Base-by-base conservation (phyloP, 1,139 yeast genomes). In the Lodderomyces margitis region DNA sequence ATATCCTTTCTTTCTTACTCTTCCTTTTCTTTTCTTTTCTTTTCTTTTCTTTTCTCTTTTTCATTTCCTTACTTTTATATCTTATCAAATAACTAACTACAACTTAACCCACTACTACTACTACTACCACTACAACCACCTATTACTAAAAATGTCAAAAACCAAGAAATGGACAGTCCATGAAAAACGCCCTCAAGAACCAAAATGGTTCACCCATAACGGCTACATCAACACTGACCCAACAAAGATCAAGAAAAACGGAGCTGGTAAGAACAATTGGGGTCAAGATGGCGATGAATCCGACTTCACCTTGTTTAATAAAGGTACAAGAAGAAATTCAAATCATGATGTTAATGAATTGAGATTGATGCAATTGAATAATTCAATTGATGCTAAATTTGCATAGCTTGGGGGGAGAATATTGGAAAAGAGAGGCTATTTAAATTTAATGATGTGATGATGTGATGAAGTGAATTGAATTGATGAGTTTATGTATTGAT, bases 241-340 rank as follows among this genome's bases (percentile, higher is more conserved):
- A 44, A 82, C 80, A 58, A 78, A 81, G 58, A 75, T 85, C 44
- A 88, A 88, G 78, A 88, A 87, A 65, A 74, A 75, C 46, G 97
- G 97, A 43, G 87, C 86, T 37, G 97, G 97, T 41, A 81, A 80
- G 55, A 80, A 78, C 47, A 83, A 83, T 54, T 83, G 89, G 89
- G 91, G 91, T 25, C 64, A 68, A 47, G 74, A 80, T 4, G 88
- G 87, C 27, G 88, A 81, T 51, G 89, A 83, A 52, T 56, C 81
- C 45, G 66, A 71, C 41, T 16, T n/a, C 21, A 31, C 19, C 5
- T 21, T 23, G 37, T 85, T 59, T 38, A 64, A 61, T 9, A 54
- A 52, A 51, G 61, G 48, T 23, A 57, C 64, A 4, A 66, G 76
- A 52, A 57, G 76, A 44, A 72, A 72, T 53, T 68, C 75, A 31